Evolutionary conservation across 225 moss, liverwort and hornwort genomes (phyloP).

Genomic region (Rhytidiadelphus loreus): DNA sequence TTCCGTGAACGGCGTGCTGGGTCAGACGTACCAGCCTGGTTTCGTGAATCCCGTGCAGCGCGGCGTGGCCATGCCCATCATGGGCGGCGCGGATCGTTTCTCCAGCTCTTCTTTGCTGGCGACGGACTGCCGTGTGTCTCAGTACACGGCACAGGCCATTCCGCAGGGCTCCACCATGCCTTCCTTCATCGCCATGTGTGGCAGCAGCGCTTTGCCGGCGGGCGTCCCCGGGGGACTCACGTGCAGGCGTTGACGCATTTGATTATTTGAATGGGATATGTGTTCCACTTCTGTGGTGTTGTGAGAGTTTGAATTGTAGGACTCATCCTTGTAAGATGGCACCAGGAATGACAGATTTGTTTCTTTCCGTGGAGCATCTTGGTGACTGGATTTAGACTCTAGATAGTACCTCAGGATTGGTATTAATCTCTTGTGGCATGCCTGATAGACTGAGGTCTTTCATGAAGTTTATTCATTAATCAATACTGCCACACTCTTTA

Average conservation of each 20-base stretch:
- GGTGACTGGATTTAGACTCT: not conserved
- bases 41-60: not conserved
- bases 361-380: not conserved
- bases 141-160: constrained; percentile 5
- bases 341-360: too few relatives aligned
- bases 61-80: constrained; percentile 13
- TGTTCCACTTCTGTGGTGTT: not conserved
- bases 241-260: not conserved
- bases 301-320: not conserved
- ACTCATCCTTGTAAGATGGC: not conserved
- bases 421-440: too few relatives aligned
- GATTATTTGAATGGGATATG: not conserved
- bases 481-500: too few relatives aligned
- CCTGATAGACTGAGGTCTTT: too few relatives aligned
- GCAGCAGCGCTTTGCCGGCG: too few relatives aligned
- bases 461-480: too few relatives aligned
- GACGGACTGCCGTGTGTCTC: constrained; percentile 21
- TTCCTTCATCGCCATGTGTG: too few relatives aligned
- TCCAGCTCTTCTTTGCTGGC: constrained; percentile 22
- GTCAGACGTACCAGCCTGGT: constrained; percentile 47
- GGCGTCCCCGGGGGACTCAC: not conserved
- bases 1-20: constrained; percentile 43
- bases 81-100: constrained; percentile 27
- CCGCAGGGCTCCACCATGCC: too few relatives aligned
- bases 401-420: too few relatives aligned